A percentile compares a stretch with the other conserved stretches of the same genome.
Conservation (phyloP, 768 basidiomycete genomes). For the Clitopilus passeckerianus region DNA sequence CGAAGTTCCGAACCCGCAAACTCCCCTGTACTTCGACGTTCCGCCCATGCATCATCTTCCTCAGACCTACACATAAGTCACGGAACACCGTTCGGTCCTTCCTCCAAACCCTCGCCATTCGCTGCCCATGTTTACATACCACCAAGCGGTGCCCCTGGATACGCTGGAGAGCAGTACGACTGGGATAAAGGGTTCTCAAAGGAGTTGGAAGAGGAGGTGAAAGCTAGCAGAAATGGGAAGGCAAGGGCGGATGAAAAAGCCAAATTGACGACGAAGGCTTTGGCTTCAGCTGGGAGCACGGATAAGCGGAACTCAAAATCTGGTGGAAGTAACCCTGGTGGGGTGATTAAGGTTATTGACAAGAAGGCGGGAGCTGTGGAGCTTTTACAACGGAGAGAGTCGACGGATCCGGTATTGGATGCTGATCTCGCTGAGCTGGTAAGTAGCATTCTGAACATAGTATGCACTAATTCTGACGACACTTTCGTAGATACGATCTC, state of each 20-base stretch:
- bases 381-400: slow-evolving; percentile 50
- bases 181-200: slow-evolving; percentile 69
- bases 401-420: slow-evolving; percentile 48
- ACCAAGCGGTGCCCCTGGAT: slow-evolving; percentile 72
- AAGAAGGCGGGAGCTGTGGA: slow-evolving; percentile 43
- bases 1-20: background rate
- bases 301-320: background rate
- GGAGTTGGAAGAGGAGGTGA: slow-evolving; percentile 21
- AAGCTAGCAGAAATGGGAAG: slow-evolving; percentile 10
- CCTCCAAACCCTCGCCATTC: slow-evolving; percentile 28
- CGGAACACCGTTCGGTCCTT: slow-evolving; percentile 46
- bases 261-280: slow-evolving; percentile 1
- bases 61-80: slow-evolving; percentile 25
- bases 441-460: slow-evolving; percentile 14
- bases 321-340: background rate
- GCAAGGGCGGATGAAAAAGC: background rate
- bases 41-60: slow-evolving; percentile 7
- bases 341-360: slow-evolving; percentile 44
- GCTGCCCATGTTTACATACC: slow-evolving; percentile 35
- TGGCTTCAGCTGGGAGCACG: background rate
- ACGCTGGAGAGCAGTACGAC: slow-evolving; percentile 52
- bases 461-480: too few species aligned
- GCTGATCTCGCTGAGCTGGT: slow-evolving; percentile 58
- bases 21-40: slow-evolving; percentile 2
- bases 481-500: slow-evolving; percentile 52